Percentiles rank a stretch among this genome's conserved stretches.
Evolutionary conservation across 768 basidiomycete genomes (phyloP).

Genomic region (Boletus reticuloceps): DNA sequence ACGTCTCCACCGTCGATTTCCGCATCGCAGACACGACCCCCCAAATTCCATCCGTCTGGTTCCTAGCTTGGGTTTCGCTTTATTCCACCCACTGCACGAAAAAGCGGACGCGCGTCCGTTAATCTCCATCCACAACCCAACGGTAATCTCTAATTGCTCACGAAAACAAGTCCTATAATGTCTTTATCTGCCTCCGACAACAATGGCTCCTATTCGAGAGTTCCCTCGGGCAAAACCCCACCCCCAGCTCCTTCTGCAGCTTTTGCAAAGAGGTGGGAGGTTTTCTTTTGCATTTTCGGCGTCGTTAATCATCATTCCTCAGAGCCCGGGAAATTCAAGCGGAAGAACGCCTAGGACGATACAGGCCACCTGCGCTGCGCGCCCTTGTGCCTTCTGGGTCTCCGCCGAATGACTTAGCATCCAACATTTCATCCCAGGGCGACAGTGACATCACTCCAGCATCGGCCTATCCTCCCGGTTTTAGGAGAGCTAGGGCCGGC

Average conservation of each 20-base stretch:
- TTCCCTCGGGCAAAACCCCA: slow-evolving; percentile 84
- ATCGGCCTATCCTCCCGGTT: slow-evolving; percentile 80
- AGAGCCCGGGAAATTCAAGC: slow-evolving; percentile 87
- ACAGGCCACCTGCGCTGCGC: slow-evolving; percentile 79
- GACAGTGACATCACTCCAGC: slow-evolving; percentile 61
- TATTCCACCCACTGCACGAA: slow-evolving; percentile 30
- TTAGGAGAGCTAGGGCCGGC: slow-evolving; percentile 93
- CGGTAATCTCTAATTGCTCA: slow-evolving; percentile 81
- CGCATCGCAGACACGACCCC: slow-evolving; percentile 29
- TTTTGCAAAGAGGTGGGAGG: slow-evolving; percentile 75
- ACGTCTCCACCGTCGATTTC: slow-evolving; percentile 22
- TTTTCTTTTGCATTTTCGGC: slow-evolving; percentile 13
- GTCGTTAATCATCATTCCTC: slow-evolving; percentile 12
- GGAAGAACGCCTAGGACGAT: slow-evolving; percentile 69
- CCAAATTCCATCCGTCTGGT: slow-evolving; percentile 18
- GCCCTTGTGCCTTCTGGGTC: slow-evolving; percentile 65
- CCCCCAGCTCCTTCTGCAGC: slow-evolving; percentile 89
- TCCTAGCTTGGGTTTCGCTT: slow-evolving; percentile 17
- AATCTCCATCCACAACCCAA: slow-evolving; percentile 36
- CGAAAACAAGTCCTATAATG: slow-evolving; percentile 68
- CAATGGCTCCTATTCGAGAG: slow-evolving; percentile 78
- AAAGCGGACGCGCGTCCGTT: slow-evolving; percentile 32
- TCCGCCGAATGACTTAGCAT: slow-evolving; percentile 64
- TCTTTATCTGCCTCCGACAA: slow-evolving; percentile 86
- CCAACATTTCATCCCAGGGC: slow-evolving; percentile 55